Evolutionary conservation across 179 eudicot genomes (phyloP).

Genomic region (Dionaea muscipula): DNA sequence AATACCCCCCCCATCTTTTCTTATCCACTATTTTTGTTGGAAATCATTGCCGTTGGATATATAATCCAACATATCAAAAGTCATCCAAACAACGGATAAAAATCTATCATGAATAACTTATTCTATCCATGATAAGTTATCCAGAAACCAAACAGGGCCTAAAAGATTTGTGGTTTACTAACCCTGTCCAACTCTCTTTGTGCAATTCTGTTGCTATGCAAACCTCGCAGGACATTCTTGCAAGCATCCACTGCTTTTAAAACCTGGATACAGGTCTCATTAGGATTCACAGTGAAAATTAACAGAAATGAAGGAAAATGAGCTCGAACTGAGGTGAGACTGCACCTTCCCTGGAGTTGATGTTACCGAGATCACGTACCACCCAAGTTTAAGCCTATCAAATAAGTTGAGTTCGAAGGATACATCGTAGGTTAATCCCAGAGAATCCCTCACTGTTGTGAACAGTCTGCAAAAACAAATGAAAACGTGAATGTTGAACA

Average conservation of each 20-base stretch:
- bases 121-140: no score
- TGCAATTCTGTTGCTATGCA: slow-evolving; percentile 61
- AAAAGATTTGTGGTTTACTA: slow-evolving; percentile 16
- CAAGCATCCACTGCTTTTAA: slow-evolving; percentile 98
- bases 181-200: slow-evolving; percentile 94
- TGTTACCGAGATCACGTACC: slow-evolving; percentile 99
- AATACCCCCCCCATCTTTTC: no score
- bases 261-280: slow-evolving; percentile 38
- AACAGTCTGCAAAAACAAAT: slow-evolving; percentile 53
- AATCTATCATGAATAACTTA: no score
- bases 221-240: slow-evolving; percentile 88
- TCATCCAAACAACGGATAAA: no score
- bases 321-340: slow-evolving; percentile 8
- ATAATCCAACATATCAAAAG: no score
- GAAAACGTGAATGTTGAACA: not conserved
- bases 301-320: slow-evolving; percentile 1
- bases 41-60: no score
- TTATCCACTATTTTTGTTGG: no score
- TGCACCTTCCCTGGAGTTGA: slow-evolving; percentile 96
- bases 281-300: slow-evolving; percentile 7
- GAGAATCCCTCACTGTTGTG: slow-evolving; percentile 94
- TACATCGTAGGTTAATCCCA: slow-evolving; percentile 95
- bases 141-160: not conserved
- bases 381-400: slow-evolving; percentile 91
- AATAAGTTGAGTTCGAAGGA: slow-evolving; percentile 88